Base-by-base conservation (phyloP, 331 rosid genomes). In the Stylosanthes scabra region DNA sequence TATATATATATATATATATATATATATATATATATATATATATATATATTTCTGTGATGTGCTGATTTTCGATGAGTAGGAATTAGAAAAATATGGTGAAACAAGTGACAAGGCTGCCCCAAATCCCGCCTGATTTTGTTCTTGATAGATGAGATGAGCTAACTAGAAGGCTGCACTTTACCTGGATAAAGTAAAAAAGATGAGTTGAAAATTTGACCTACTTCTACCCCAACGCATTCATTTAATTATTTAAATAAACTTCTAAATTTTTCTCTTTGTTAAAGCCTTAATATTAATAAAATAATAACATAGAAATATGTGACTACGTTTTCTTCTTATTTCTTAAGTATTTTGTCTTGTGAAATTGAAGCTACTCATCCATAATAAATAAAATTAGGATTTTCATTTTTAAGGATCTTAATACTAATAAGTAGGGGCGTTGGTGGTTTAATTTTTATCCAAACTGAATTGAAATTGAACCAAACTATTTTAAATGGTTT, bases 61-160 rank as follows among this genome's bases (percentile, higher is more conserved):
- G n/a, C n/a, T 57, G 39, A n/a, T 51, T 51, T 50, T 51, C 25
- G 5, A 51, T n/a, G 50, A 45, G 13, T 27, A 34, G 46, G 25
- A 62, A 16, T 40, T 61, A 61, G 8, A 59, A 31, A 8, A n/a
- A n/a, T 11, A 7, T n/a, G 8, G 57, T 13, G 7, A 3, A 14
- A 9, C n/a, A 45, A 45, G 50, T 45, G n/a, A n/a, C n/a, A n/a
- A n/a, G n/a, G n/a, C 4, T n/a, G 66, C 68, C 52, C 47, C 50
- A 40, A 40, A 63, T 63, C 68, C 47, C 8, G 68, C 68, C 1
- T 63, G 68, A 14, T 42, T 41, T 62, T 28, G 29, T 58, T 11
- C 55, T 55, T 51, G 8, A 20, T 39, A 25, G 68, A 12, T 14
- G 51, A 31, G 64, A 2, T 29, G 6, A 59, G 64, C n/a, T 62